Evolutionary conservation across 148 eudicot genomes (phyloP), one percentile per base, ranked within the genome.

Genomic region (Rhododendron ferrugineum): DNA sequence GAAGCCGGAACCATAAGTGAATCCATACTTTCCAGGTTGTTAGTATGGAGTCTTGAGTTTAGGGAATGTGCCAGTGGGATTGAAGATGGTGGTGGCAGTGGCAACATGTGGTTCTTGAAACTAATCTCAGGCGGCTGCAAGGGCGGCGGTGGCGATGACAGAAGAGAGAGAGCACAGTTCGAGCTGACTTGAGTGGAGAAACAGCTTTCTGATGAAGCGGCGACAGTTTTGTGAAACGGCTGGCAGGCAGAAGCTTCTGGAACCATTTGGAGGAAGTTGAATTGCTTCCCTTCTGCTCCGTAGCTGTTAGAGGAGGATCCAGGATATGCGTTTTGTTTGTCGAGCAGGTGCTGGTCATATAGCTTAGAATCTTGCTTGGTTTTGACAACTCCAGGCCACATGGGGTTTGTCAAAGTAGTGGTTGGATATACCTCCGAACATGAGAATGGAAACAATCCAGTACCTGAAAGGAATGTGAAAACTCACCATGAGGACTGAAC

Each of bases 81-180:
- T 20, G 84, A 40, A 68, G 28, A 11, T 37, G 83, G 11, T 11
- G 36, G 34, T 1, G 70, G 70, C 70, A 62, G 58, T 34, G 66
- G 79, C 66, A 79, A n/a, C 32, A 66, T 75, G 40, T 54, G 80
- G 80, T 84, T 80, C 66, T 66, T 66, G 73, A 73, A 44, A 80
- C 80, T 34, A 37, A 84, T 77, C 76, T 11, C 72, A 42, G 70
- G 15, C 34, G 88, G 54, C 36, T 70, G 86, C 28, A 85, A 66
- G 73, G 73, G 73, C 15, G 11, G 18, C 37, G 83, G 72, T 11
- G 88, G 44, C 0, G 86, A 84, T 87, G 88, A 87, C 88, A 87
- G 88, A 87, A 87, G 88, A 87, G 86, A 87, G 88, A 84, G 88
- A 87, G 88, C 88, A 84, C 79, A 84, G 60, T 87, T 81, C n/a